Evolutionary conservation across 164 flowering plant genomes (phyloP).

Genomic region (Liquidambar formosana): DNA sequence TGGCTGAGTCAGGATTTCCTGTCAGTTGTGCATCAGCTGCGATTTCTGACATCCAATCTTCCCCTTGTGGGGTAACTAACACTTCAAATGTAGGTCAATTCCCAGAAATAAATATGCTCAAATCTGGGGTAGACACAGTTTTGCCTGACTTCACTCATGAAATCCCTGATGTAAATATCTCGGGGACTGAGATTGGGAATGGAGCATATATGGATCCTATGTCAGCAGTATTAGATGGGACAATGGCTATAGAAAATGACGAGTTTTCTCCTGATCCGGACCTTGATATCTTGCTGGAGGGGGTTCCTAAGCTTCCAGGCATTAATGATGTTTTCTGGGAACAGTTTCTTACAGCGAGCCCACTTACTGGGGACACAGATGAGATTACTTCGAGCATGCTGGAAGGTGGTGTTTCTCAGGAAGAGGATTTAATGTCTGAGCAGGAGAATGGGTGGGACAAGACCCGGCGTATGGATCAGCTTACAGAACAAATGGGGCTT

Average conservation of each 20-base stretch:
- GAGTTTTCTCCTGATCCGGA: constrained; percentile 29
- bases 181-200: constrained; percentile 21
- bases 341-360: constrained; percentile 55
- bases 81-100: constrained; percentile 13
- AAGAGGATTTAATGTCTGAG: constrained; percentile 21
- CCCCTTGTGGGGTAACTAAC: constrained; percentile 18
- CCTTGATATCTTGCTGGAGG: constrained; percentile 32
- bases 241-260: constrained; percentile 22
- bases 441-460: constrained; percentile 35
- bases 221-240: constrained; percentile 29
- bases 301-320: constrained; percentile 45
- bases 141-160: constrained; percentile 23
- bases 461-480: constrained; percentile 42
- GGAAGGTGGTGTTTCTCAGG: constrained; percentile 26
- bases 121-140: constrained; percentile 15
- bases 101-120: constrained; percentile 15
- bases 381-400: constrained; percentile 33
- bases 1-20: constrained; percentile 20
- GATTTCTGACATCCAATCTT: constrained; percentile 35
- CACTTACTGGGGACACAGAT: constrained; percentile 40
- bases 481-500: constrained; percentile 63
- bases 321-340: constrained; percentile 76
- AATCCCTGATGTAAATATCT: constrained; percentile 18
- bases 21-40: constrained; percentile 9
- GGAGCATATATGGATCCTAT: constrained; percentile 21